Evolutionary conservation across 1,284 basidiomycete species (phyloP).

Genomic region (Tilletiopsis washingtonensis): DNA sequence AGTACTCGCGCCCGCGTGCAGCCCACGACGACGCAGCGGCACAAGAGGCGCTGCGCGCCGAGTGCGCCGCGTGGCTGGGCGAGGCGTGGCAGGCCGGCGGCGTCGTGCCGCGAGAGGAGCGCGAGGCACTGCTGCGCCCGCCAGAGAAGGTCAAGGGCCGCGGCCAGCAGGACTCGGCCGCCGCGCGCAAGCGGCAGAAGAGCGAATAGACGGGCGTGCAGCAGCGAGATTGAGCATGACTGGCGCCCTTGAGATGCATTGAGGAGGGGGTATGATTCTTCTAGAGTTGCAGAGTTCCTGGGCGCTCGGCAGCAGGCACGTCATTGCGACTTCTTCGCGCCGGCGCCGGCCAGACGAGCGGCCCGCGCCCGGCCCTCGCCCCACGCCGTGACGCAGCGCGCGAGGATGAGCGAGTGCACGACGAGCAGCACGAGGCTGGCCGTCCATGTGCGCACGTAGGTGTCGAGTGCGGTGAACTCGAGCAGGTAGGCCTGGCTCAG

Average conservation of each 20-base stretch:
- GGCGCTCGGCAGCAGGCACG: no score
- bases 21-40: conserved; percentile 2
- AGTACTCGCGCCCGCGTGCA: conserved; percentile 10
- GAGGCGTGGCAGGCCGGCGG: conserved; percentile 28
- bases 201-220: no score
- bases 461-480: conserved; percentile 37
- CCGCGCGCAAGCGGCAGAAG: conserved; percentile 25
- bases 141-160: conserved; percentile 10
- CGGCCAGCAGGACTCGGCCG: no score
- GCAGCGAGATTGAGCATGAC: no score
- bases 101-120: conserved; percentile 26
- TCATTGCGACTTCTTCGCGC: no score
- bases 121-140: conserved; percentile 1
- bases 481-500: conserved; percentile 39
- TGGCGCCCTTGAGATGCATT: no score
- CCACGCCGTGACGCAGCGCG: conserved; percentile 32
- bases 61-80: conserved; percentile 24
- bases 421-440: conserved; percentile 25
- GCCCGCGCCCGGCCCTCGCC: no score
- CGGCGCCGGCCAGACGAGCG: no score
- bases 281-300: no score
- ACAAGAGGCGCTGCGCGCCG: conserved; percentile 1
- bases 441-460: conserved; percentile 33
- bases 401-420: conserved; percentile 20
- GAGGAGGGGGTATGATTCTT: no score